Percentiles rank a stretch among this genome's conserved stretches.
Evolutionary conservation across 176 grass and related monocot species (phyloP).

Genomic region (Phyllostachys edulis): DNA sequence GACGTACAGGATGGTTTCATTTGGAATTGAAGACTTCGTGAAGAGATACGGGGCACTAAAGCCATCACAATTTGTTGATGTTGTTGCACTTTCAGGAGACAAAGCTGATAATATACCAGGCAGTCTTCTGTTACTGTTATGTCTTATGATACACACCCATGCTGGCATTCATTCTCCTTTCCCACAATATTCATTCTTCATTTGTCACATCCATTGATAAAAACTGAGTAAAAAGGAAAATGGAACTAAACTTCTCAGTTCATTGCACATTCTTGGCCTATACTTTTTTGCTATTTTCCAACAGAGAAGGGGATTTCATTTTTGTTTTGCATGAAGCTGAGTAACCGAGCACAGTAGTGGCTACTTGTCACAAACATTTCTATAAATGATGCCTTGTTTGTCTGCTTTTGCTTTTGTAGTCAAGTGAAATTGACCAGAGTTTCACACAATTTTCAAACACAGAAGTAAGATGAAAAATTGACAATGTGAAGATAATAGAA

Average conservation of each 20-base stretch:
- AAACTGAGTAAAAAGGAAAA: background rate
- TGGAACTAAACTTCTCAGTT: background rate
- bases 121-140: conserved; percentile 29
- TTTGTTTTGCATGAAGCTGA: background rate
- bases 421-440: background rate
- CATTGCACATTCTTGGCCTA: background rate
- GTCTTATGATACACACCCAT: conserved; percentile 17
- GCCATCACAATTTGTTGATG: conserved; percentile 92
- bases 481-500: conserved; percentile 1
- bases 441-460: background rate
- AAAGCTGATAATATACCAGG: conserved; percentile 98
- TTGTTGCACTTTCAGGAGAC: conserved; percentile 86
- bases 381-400: background rate
- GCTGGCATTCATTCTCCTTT: conserved; percentile 5
- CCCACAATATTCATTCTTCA: background rate
- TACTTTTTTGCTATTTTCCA: background rate
- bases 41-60: conserved; percentile 73
- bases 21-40: conserved; percentile 93
- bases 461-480: background rate
- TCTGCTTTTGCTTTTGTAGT: background rate
- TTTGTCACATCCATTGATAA: background rate
- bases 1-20: conserved; percentile 82
- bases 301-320: background rate
- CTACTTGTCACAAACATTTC: background rate
- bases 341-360: background rate